Evolutionary conservation across 2,329 filamentous ascomycete genomes (phyloP).

Genomic region (Botrytis cinerea): DNA sequence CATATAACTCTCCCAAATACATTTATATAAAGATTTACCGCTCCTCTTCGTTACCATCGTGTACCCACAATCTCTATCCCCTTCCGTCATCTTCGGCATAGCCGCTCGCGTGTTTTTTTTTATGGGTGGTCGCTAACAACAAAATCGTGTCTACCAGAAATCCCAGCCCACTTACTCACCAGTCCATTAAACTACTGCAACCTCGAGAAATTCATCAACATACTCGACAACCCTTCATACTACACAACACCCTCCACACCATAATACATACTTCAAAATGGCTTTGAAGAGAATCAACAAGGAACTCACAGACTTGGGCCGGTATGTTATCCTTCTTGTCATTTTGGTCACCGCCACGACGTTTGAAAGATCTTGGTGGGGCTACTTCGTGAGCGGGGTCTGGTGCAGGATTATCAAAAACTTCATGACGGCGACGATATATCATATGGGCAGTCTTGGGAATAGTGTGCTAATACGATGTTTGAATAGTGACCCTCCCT

Average conservation of each 20-base stretch:
- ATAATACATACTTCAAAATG: constrained; percentile 53
- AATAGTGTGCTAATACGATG: constrained; percentile 33
- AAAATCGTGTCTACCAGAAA: constrained; percentile 24
- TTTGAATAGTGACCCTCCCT: constrained; percentile 81
- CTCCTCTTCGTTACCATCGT: background rate
- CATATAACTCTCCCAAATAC: constrained; percentile 6
- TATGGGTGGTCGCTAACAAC: constrained; percentile 35
- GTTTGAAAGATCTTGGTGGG: constrained; percentile 33
- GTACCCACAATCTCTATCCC: constrained; percentile 17
- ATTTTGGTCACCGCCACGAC: constrained; percentile 29
- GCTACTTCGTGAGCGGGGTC: constrained; percentile 40
- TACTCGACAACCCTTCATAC: constrained; percentile 19
- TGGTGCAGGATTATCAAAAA: constrained; percentile 41
- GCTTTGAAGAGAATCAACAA: constrained; percentile 94
- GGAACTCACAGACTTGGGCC: constrained; percentile 86
- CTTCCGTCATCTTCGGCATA: constrained; percentile 32
- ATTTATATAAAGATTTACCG: background rate
- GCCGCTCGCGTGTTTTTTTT: constrained; percentile 32
- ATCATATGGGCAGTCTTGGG: constrained; percentile 16
- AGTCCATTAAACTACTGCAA: constrained; percentile 33
- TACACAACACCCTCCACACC: constrained; percentile 32
- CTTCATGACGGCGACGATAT: constrained; percentile 29
- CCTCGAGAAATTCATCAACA: constrained; percentile 35
- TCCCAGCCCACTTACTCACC: constrained; percentile 31
- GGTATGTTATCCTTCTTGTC: constrained; percentile 56